A percentile compares a stretch with the other conserved stretches of the same genome.
Conservation (phyloP, 371 early-diverging fungal species). For the Mortierella sp. region DNA sequence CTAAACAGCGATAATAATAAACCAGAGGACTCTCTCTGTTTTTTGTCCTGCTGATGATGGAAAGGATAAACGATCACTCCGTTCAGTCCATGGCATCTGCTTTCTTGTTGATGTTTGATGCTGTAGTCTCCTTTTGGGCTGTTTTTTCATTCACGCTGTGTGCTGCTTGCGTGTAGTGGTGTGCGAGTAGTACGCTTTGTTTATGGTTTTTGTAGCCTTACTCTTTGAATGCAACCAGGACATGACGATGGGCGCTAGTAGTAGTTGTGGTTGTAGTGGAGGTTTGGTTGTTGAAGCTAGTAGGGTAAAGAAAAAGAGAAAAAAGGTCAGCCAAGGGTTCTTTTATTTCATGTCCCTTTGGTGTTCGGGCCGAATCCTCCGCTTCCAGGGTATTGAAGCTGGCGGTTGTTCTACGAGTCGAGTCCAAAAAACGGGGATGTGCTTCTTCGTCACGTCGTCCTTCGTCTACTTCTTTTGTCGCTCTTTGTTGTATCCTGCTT, state of each 20-base stretch:
- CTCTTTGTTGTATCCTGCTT: neutral
- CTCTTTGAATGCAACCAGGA: conserved; percentile 59
- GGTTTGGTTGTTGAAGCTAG: neutral
- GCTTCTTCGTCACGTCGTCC: neutral
- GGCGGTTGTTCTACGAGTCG: neutral
- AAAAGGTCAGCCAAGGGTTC: neutral
- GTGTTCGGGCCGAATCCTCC: neutral
- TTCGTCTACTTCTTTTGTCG: neutral
- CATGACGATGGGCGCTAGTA: conserved; percentile 18
- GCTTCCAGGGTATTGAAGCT: neutral
- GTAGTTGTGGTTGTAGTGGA: neutral
- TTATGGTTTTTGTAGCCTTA: conserved; percentile 13
- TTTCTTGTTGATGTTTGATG: neutral
- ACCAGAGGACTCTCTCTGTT: neutral
- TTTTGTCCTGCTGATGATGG: neutral
- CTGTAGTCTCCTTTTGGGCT: neutral
- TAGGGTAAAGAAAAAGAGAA: neutral
- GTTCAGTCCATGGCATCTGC: neutral
- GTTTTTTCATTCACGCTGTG: neutral
- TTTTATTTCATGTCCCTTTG: neutral
- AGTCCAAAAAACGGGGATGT: neutral
- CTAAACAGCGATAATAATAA: neutral
- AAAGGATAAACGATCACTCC: conserved; percentile 2
- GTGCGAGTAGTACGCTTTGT: neutral
- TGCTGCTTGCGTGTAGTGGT: neutral